These are phyloP conservation scores for Parsonsia alboflavescens DNA, from an alignment of 257 asterid genomes.

Conservation along the genomic window DNA sequence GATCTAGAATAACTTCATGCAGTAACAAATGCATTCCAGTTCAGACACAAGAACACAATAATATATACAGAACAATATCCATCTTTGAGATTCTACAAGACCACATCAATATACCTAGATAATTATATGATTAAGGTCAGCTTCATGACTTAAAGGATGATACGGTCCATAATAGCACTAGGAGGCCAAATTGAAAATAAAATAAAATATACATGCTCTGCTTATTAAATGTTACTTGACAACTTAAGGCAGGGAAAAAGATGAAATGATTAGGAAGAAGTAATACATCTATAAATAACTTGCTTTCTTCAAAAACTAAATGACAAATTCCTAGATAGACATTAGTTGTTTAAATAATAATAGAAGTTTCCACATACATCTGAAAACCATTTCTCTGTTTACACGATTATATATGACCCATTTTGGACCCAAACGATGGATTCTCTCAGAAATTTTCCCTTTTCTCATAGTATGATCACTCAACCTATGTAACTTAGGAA, in stretches of 20 bases:
- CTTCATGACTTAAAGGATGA: neutral
- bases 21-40: neutral
- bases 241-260: neutral
- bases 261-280: neutral
- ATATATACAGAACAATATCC: neutral
- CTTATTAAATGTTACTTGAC: neutral
- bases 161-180: neutral
- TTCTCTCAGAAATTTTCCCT: neutral
- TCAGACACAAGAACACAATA: neutral
- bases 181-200: neutral
- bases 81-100: neutral
- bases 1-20: neutral
- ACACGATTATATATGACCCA: neutral
- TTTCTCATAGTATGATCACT: neutral
- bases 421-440: neutral
- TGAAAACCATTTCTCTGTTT: neutral
- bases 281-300: neutral
- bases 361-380: neutral
- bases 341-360: no score
- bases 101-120: neutral
- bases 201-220: neutral
- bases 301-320: neutral
- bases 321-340: neutral
- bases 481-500: neutral
- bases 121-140: neutral